Evolutionary conservation across 495 filamentous ascomycete genomes (phyloP).

Genomic region (Trichoderma parareesei): DNA sequence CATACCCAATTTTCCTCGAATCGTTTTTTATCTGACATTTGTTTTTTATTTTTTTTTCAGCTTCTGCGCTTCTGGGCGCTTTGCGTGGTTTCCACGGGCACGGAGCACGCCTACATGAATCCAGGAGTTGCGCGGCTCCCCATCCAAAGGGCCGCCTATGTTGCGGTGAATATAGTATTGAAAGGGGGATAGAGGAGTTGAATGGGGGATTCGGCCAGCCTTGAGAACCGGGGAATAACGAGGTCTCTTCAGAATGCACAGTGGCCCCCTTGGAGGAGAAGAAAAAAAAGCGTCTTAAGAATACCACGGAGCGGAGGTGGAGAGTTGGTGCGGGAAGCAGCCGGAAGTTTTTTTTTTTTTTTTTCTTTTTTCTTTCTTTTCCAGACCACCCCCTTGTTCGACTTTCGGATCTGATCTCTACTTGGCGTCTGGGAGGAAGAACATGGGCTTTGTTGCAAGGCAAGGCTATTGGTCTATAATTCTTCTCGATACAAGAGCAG

Average conservation of each 20-base stretch:
- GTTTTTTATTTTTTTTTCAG: not conserved
- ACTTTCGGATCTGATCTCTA: constrained; percentile 9
- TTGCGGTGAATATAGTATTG: constrained; percentile 8
- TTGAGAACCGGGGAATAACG: not conserved
- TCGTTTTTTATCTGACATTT: not conserved
- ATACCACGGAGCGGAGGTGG: constrained; percentile 8
- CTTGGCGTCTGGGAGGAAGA: constrained; percentile 8
- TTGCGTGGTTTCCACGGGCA: constrained; percentile 10
- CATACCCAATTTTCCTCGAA: constrained; percentile 12
- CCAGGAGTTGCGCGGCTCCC: not conserved
- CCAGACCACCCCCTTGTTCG: not conserved
- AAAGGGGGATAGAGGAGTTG: constrained; percentile 8
- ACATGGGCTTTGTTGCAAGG: constrained; percentile 2
- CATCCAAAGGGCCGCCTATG: not conserved
- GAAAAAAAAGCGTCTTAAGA: not conserved
- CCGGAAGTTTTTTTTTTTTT: not conserved
- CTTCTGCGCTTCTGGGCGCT: constrained; percentile 16
- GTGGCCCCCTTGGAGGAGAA: not conserved
- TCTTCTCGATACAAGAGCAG: not conserved
- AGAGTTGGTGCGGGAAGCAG: not conserved
- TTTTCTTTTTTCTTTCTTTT: not conserved
- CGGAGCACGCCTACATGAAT: not conserved
- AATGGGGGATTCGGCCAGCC: constrained; percentile 4
- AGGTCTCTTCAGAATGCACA: not conserved
- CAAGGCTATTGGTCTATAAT: constrained; percentile 2